Percentiles rank a stretch among this genome's conserved stretches.
These are phyloP conservation scores for Naganishia vishniacii DNA, from an alignment of 768 basidiomycete genomes.

Conservation along the genomic window DNA sequence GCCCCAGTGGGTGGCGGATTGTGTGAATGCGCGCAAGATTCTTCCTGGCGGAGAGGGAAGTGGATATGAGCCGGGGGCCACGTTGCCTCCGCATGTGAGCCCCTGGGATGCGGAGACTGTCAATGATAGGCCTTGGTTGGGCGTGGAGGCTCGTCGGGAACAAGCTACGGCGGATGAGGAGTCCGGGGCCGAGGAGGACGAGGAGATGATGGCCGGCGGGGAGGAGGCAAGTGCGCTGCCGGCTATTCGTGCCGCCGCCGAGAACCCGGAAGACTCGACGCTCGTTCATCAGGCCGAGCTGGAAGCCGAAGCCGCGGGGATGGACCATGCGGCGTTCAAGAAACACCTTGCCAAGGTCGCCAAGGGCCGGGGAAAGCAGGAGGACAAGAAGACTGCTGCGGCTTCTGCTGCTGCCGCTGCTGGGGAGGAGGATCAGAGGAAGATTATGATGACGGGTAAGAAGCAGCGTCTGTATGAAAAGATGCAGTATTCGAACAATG, in stretches of 20 bases:
- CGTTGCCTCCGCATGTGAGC: slow-evolving; percentile 87
- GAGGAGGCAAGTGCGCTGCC: slow-evolving; percentile 34
- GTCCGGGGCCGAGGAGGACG: slow-evolving; percentile 44
- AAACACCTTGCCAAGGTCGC: slow-evolving; percentile 61
- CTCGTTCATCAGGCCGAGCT: slow-evolving; percentile 80
- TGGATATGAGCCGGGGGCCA: slow-evolving; percentile 74
- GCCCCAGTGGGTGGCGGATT: slow-evolving; percentile 97
- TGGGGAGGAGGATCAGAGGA: slow-evolving; percentile 77
- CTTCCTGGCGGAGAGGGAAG: slow-evolving; percentile 62
- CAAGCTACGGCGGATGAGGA: slow-evolving; percentile 48
- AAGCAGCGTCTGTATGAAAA: slow-evolving; percentile 87
- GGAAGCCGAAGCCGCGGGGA: slow-evolving; percentile 80
- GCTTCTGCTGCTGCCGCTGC: slow-evolving; percentile 30
- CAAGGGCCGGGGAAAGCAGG: slow-evolving; percentile 21
- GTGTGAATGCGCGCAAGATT: slow-evolving; percentile 78
- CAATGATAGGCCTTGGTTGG: slow-evolving; percentile 46
- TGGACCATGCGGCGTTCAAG: slow-evolving; percentile 73
- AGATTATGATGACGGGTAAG: slow-evolving; percentile 97
- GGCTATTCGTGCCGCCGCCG: slow-evolving; percentile 50
- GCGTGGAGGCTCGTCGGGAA: slow-evolving; percentile 59
- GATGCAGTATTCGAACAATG: slow-evolving; percentile 79
- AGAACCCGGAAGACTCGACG: slow-evolving; percentile 58
- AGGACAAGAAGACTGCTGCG: slow-evolving; percentile 40
- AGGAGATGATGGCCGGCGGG: slow-evolving; percentile 45
- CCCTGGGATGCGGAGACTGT: slow-evolving; percentile 76